These are phyloP conservation scores for Monilinia fructigena DNA, from an alignment of 2,329 filamentous ascomycete genomes.

Conservation along the genomic window DNA sequence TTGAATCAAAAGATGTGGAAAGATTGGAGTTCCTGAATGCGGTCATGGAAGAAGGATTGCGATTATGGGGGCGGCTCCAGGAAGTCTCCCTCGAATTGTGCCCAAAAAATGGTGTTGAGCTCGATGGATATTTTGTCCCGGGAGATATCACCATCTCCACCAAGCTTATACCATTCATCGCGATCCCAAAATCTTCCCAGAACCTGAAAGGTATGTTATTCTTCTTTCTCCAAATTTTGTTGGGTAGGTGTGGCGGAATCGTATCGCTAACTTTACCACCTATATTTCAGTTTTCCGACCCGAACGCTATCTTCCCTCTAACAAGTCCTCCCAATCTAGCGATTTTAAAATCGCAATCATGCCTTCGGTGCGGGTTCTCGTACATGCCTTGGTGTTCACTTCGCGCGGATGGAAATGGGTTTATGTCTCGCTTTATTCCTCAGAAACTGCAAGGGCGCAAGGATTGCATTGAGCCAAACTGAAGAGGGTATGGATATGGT, in stretches of 20 bases:
- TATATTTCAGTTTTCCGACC: neutral
- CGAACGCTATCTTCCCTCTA: neutral
- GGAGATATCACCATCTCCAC: constrained; percentile 40
- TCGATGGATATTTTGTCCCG: constrained; percentile 41
- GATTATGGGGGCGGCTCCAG: constrained; percentile 41
- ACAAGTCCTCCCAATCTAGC: neutral
- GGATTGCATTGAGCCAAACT: neutral
- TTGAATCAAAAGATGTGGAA: constrained; percentile 23
- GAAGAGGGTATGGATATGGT: neutral
- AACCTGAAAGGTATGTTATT: constrained; percentile 32
- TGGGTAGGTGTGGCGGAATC: too few relatives aligned
- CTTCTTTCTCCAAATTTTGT: too few relatives aligned
- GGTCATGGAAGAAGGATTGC: constrained; percentile 41
- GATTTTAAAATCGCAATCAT: neutral
- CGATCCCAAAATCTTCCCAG: constrained; percentile 39
- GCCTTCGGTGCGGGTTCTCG: constrained; percentile 9
- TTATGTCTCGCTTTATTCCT: neutral
- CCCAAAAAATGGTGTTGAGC: constrained; percentile 35
- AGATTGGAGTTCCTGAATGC: constrained; percentile 39
- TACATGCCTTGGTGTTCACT: neutral
- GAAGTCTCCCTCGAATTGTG: constrained; percentile 36
- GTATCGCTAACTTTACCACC: neutral
- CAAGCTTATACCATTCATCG: constrained; percentile 45
- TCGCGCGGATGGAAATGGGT: constrained; percentile 8
- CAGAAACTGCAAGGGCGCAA: neutral